Conservation (phyloP, 31 red algal genomes). For the Endocladia muricata region DNA sequence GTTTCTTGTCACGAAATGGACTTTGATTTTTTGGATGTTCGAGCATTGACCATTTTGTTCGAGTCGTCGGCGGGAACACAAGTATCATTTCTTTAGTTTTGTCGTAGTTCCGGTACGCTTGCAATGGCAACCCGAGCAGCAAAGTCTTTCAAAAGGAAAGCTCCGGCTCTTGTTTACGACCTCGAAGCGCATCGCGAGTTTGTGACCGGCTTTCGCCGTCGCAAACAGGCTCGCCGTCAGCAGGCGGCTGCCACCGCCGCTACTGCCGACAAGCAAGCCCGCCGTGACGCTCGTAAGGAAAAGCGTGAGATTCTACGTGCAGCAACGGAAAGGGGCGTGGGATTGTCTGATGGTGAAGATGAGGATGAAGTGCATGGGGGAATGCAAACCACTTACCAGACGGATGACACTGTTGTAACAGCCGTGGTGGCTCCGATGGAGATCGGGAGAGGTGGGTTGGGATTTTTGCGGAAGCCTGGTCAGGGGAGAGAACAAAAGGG, state of each 20-base stretch:
- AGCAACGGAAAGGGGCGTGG: neutral
- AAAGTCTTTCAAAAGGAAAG: too few species aligned
- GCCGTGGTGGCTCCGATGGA: slow-evolving; percentile 48
- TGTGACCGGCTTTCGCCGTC: slow-evolving; percentile 62
- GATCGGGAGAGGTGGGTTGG: too few species aligned
- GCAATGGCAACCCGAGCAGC: too few species aligned
- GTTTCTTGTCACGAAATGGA: too few species aligned
- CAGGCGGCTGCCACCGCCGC: slow-evolving; percentile 13
- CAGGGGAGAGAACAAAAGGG: neutral
- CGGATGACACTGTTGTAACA: slow-evolving; percentile 40
- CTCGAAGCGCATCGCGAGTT: slow-evolving; percentile 65
- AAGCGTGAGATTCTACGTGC: slow-evolving; percentile 28
- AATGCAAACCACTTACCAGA: slow-evolving; percentile 14
- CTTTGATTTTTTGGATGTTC: too few species aligned
- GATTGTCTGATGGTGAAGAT: slow-evolving; percentile 17
- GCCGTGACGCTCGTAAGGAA: slow-evolving; percentile 27
- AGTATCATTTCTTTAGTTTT: too few species aligned
- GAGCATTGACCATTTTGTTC: too few species aligned
- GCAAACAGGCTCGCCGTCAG: slow-evolving; percentile 53
- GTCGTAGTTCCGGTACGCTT: too few species aligned
- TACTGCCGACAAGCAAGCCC: slow-evolving; percentile 34
- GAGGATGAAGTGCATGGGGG: slow-evolving; percentile 3
- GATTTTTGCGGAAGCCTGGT: neutral
- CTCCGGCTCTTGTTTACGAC: neutral
- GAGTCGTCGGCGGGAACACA: too few species aligned